Evolutionary conservation across 352 stramenopile genomes (phyloP), one percentile per base, ranked within the genome.

Genomic region (Globisporangium okanoganense): DNA sequence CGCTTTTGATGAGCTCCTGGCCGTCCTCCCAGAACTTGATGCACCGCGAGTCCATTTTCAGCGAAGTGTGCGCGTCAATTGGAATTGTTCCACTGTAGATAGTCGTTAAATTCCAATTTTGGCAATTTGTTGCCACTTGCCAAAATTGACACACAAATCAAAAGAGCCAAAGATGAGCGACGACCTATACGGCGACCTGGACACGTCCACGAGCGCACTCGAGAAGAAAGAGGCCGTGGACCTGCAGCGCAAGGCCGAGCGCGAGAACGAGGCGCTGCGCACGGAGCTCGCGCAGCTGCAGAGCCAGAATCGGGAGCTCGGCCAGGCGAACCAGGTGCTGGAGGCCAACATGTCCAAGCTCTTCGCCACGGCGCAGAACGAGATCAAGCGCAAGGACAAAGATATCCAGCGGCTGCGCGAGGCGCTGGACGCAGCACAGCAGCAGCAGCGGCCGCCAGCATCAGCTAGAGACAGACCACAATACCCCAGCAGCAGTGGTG

Each of bases 21-120:
- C 74, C 78, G 71, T 91, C 83, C 13, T 88, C 79, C 77, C 78
- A 90, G 68, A 85, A 92, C 69, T 92, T 92, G 69, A 62, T 69
- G 59, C 81, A 92, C 27, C 83, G 72, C 64, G 70, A 55, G 62
- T 92, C 76, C 82, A 92, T 90, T 24, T 47, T 29, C 3, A 33
- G 29, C 29, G 2, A 24, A 14, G 35, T 41, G 16, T 14, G 35
- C 24, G 18, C 47, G 31, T 4, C 31, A 36, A 53, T 54, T 54
- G 2, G 29, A 18, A 27, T 7, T 2, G 3, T 13, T 16, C 0
- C 29, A 43, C 49, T 29, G 18, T 43, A 27, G 18, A 1, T 7
- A 2, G 7, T 29, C 25, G 29, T 2, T 29, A 27, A 58, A n/a
- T 33, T 58, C 36, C 36, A 24, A 38, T 49, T 48, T 20, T 25